phyloP scores from a whole-genome alignment of 169 alveolate species.

The Fabrea salina region DNA sequence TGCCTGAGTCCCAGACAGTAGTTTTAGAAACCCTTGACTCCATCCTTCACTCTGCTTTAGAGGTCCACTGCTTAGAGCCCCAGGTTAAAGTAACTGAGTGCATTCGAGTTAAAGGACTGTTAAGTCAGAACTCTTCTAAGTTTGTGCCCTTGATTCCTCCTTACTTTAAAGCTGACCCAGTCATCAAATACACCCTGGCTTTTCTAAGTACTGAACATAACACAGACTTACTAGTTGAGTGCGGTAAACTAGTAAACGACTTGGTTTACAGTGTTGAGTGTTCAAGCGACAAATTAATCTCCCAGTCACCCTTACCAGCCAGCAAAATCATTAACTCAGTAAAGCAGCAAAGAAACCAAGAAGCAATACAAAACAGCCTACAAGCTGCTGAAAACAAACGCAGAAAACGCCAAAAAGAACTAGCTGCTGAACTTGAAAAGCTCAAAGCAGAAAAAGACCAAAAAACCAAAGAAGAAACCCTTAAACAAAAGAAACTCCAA shows the following conservation, averaged over 20 bases:
- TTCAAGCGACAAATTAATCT: neutral
- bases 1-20: too few species aligned
- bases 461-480: constrained; percentile 22
- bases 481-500: constrained; percentile 8
- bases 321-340: neutral
- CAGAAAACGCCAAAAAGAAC: neutral
- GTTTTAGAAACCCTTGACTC: too few species aligned
- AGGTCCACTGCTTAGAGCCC: too few species aligned
- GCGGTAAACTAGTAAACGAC: neutral
- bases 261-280: neutral
- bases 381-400: neutral
- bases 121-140: too few species aligned
- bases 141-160: too few species aligned
- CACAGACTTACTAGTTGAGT: too few species aligned
- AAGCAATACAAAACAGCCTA: neutral
- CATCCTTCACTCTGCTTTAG: too few species aligned
- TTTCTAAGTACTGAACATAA: too few species aligned
- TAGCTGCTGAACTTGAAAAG: neutral
- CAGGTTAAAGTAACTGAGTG: too few species aligned
- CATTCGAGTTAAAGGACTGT: too few species aligned
- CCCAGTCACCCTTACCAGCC: neutral
- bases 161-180: too few species aligned
- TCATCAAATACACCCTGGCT: too few species aligned
- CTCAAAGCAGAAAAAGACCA: constrained; percentile 5
- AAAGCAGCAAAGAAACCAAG: neutral